These are phyloP conservation scores for Byssochlamys sp. DNA, from an alignment of 2,329 filamentous ascomycete species.

Conservation along the genomic window DNA sequence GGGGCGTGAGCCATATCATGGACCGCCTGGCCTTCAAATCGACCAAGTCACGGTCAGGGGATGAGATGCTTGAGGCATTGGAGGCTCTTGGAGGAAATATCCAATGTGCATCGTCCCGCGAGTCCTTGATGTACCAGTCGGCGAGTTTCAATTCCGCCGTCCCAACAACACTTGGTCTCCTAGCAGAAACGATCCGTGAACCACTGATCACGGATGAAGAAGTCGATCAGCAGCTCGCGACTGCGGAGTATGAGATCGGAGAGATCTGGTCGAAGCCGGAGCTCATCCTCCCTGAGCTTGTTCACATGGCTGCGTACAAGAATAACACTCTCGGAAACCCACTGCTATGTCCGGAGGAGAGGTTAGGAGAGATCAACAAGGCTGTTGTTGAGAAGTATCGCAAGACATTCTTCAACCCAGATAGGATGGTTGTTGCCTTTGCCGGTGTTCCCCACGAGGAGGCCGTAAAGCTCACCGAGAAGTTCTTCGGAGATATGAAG, in stretches of 20 bases:
- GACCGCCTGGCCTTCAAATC: conserved; percentile 90
- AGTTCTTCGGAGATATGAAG: conserved; percentile 88
- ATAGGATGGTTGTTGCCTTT: conserved; percentile 88
- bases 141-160: conserved; percentile 94
- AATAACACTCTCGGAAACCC: conserved; percentile 94
- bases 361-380: conserved; percentile 64
- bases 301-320: conserved; percentile 91
- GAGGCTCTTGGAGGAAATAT: conserved; percentile 90
- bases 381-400: conserved; percentile 68
- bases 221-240: conserved; percentile 75
- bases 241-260: conserved; percentile 86
- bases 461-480: conserved; percentile 68
- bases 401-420: conserved; percentile 73
- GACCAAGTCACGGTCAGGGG: conserved; percentile 60
- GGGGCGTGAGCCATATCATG: conserved; percentile 90
- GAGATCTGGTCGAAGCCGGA: conserved; percentile 98
- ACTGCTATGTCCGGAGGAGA: conserved; percentile 77
- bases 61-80: conserved; percentile 77
- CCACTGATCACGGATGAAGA: conserved; percentile 78
- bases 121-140: conserved; percentile 97
- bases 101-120: conserved; percentile 87
- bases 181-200: conserved; percentile 88
- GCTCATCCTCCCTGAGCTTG: conserved; percentile 84
- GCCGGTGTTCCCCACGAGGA: conserved; percentile 76
- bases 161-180: conserved; percentile 65